Conservation (phyloP, 2,329 filamentous ascomycete species). For the Ophiostoma angusticollis region DNA sequence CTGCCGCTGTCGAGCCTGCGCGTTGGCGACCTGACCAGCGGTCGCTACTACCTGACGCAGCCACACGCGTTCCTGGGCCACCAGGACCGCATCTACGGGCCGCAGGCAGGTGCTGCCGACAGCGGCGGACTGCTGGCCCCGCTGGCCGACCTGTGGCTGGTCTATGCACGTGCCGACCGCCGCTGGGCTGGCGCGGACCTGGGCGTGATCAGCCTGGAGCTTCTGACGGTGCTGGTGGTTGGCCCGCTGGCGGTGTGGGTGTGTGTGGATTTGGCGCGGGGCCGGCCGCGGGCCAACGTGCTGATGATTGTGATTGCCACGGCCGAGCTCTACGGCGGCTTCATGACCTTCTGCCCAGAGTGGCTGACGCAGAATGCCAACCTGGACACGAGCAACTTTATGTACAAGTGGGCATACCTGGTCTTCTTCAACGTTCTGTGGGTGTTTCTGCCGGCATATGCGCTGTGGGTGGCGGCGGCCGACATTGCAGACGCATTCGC, state of each 20-base stretch:
- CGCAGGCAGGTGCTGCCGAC: constrained; percentile 41
- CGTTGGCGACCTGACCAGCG: constrained; percentile 20
- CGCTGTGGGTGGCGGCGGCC: constrained; percentile 38
- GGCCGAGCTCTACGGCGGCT: constrained; percentile 54
- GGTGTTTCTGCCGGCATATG: constrained; percentile 51
- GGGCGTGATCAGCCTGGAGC: constrained; percentile 49
- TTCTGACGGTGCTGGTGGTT: constrained; percentile 51
- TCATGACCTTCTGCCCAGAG: constrained; percentile 60
- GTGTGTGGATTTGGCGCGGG: constrained; percentile 44
- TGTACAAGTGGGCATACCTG: constrained; percentile 56
- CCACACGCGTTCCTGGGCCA: constrained; percentile 40
- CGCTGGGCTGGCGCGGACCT: constrained; percentile 52
- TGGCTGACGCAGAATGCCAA: constrained; percentile 51
- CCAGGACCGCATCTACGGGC: constrained; percentile 38
- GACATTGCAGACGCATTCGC: constrained; percentile 44
- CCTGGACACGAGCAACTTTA: constrained; percentile 52
- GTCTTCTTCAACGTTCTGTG: constrained; percentile 58
- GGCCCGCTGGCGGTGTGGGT: constrained; percentile 47
- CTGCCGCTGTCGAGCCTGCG: constrained; percentile 24
- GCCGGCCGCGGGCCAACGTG: constrained; percentile 36
- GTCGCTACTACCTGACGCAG: constrained; percentile 29
- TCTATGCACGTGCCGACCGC: constrained; percentile 51
- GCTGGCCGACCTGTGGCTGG: constrained; percentile 53
- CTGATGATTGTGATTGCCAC: constrained; percentile 54
- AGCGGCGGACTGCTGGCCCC: constrained; percentile 17